Conservation (phyloP, 805 yeast species). For the Lipomyces kockii region DNA sequence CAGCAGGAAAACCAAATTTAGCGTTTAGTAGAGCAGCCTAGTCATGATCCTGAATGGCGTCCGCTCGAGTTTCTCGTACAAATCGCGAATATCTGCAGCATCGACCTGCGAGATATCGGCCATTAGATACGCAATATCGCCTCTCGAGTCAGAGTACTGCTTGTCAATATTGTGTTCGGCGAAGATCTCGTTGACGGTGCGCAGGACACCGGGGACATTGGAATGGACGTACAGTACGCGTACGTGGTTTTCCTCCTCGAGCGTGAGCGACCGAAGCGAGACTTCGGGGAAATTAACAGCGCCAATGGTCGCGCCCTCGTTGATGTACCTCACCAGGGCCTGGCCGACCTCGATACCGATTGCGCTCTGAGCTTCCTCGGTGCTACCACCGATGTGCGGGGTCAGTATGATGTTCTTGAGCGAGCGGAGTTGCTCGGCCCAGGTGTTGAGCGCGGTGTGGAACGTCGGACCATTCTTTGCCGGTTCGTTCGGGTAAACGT, state of each 20-base stretch:
- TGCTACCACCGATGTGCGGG: slow-evolving; percentile 98
- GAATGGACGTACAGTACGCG: slow-evolving; percentile 96
- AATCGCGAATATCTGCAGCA: slow-evolving; percentile 76
- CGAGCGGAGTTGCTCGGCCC: slow-evolving; percentile 80
- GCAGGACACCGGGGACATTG: slow-evolving; percentile 98
- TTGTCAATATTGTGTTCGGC: slow-evolving; percentile 95
- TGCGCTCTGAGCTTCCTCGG: slow-evolving; percentile 98
- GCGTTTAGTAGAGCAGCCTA: slow-evolving; percentile 75
- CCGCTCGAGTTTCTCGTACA: slow-evolving; percentile 82
- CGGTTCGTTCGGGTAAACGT: slow-evolving; percentile 96
- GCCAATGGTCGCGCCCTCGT: slow-evolving; percentile 93
- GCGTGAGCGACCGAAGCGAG: slow-evolving; percentile 79
- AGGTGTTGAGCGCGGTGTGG: slow-evolving; percentile 70
- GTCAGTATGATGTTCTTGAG: slow-evolving; percentile 89
- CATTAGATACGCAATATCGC: slow-evolving; percentile 96
- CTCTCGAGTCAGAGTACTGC: slow-evolving; percentile 96
- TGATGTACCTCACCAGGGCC: slow-evolving; percentile 85
- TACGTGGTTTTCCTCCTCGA: slow-evolving; percentile 80
- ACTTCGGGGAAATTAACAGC: slow-evolving; percentile 99
- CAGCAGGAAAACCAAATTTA: neutral
- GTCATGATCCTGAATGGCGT: slow-evolving; percentile 91
- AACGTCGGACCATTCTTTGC: slow-evolving; percentile 91
- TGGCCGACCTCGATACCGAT: slow-evolving; percentile 94
- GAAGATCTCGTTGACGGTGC: slow-evolving; percentile 93
- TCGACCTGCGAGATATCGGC: slow-evolving; percentile 92